Evolutionary conservation across 345 rosid genomes (phyloP).

Genomic region (Salix suchowensis): DNA sequence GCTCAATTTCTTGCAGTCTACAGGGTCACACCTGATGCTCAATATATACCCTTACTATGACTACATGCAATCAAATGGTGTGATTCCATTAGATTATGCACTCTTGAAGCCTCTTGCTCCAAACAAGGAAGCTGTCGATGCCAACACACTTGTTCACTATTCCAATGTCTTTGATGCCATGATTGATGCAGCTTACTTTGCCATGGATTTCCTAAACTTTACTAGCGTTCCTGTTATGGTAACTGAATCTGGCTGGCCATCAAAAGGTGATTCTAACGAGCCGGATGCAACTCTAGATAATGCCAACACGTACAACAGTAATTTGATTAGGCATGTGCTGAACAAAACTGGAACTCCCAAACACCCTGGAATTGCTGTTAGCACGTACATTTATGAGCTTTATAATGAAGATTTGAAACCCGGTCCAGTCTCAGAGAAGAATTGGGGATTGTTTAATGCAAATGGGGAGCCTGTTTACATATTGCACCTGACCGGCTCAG

Average conservation of each 20-base stretch:
- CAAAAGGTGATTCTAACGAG: constrained; percentile 74
- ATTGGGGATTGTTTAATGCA: constrained; percentile 88
- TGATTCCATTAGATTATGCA: constrained; percentile 85
- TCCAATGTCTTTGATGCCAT: constrained; percentile 92
- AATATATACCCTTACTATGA: constrained; percentile 90
- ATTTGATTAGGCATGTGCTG: constrained; percentile 78
- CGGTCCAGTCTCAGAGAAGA: constrained; percentile 72
- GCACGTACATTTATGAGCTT: constrained; percentile 90
- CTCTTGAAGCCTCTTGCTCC: constrained; percentile 89
- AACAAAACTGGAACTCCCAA: constrained; percentile 95
- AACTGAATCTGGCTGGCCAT: constrained; percentile 95
- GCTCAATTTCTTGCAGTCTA: constrained; percentile 81
- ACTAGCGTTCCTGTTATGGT: constrained; percentile 79
- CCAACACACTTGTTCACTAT: constrained; percentile 90
- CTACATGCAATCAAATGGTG: constrained; percentile 72
- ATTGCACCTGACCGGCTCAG: constrained; percentile 61
- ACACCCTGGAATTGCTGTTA: constrained; percentile 71
- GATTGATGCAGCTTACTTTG: constrained; percentile 84
- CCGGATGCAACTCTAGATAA: constrained; percentile 74
- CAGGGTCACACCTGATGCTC: constrained; percentile 75
- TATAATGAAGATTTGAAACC: constrained; percentile 85
- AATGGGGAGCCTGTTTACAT: constrained; percentile 70
- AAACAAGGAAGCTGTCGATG: constrained; percentile 91
- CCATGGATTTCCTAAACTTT: constrained; percentile 78
- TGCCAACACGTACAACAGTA: constrained; percentile 91